Evolutionary conservation across 768 basidiomycete genomes (phyloP).

Genomic region (Suillus cothurnatus): DNA sequence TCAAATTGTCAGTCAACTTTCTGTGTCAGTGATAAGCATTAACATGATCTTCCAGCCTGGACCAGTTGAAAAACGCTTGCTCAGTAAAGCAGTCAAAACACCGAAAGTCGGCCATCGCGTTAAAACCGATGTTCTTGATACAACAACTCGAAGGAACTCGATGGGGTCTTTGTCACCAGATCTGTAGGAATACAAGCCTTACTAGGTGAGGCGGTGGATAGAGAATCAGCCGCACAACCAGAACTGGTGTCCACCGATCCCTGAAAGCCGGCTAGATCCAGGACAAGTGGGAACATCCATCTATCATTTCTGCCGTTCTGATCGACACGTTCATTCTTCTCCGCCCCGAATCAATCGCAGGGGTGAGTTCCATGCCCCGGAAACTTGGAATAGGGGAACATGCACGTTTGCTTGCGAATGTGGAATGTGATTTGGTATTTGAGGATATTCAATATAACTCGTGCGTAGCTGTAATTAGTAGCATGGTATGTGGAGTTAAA

Average conservation of each 20-base stretch:
- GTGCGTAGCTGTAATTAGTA: not conserved
- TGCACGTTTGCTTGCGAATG: not conserved
- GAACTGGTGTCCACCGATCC: not conserved
- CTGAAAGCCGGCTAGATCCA: not conserved
- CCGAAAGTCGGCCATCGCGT: not conserved
- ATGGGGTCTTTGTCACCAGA: not conserved
- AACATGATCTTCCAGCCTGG: not conserved
- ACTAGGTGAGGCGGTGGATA: not conserved
- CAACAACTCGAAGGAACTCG: not conserved
- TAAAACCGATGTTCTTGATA: constrained; percentile 4
- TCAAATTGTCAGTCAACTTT: not conserved
- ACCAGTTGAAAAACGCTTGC: not conserved
- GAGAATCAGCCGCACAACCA: not conserved
- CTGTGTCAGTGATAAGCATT: not conserved
- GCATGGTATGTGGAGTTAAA: not conserved
- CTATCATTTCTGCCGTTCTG: not conserved
- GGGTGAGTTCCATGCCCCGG: not conserved
- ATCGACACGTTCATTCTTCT: not conserved
- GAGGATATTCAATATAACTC: not conserved
- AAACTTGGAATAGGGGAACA: not conserved
- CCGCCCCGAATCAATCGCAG: too few species aligned
- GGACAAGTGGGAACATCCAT: not conserved
- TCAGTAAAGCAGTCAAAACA: not conserved
- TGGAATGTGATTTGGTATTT: not conserved
- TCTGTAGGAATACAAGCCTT: not conserved